Conservation (phyloP, 73 alveolate genomes). For the Tetrahymena thermophila region DNA sequence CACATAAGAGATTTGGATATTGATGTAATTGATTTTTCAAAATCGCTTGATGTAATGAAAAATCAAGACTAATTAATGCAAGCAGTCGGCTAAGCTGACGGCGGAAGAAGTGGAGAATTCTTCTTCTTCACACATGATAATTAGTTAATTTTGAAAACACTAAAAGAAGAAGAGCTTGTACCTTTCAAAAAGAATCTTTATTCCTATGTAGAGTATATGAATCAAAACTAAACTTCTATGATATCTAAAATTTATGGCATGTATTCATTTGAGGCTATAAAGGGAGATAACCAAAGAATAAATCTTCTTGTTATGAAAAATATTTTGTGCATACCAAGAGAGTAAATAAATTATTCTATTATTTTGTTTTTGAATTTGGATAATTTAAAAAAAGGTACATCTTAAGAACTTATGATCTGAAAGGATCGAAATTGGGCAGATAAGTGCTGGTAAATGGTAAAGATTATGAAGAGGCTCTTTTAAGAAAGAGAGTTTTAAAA, state of each 20-base stretch:
- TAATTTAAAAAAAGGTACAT: slow-evolving; percentile 8
- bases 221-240: neutral
- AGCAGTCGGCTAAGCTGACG: slow-evolving; percentile 11
- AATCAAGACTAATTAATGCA: neutral
- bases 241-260: slow-evolving; percentile 30
- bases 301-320: neutral
- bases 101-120: slow-evolving; percentile 44
- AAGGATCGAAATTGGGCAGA: slow-evolving; percentile 38
- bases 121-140: slow-evolving; percentile 39
- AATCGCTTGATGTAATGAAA: neutral
- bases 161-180: slow-evolving; percentile 7
- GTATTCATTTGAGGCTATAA: slow-evolving; percentile 15
- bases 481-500: slow-evolving; percentile 7
- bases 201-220: slow-evolving; percentile 31
- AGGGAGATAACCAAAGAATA: neutral
- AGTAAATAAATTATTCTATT: neutral
- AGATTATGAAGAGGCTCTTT: neutral
- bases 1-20: neutral
- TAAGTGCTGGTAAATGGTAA: slow-evolving; percentile 16
- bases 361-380: neutral
- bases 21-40: neutral
- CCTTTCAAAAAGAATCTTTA: slow-evolving; percentile 15
- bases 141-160: slow-evolving; percentile 20
- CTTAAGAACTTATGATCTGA: slow-evolving; percentile 30
- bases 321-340: neutral